phyloP scores from a whole-genome alignment of 169 alveolate genomes.

The Amoebophrya sp. region DNA sequence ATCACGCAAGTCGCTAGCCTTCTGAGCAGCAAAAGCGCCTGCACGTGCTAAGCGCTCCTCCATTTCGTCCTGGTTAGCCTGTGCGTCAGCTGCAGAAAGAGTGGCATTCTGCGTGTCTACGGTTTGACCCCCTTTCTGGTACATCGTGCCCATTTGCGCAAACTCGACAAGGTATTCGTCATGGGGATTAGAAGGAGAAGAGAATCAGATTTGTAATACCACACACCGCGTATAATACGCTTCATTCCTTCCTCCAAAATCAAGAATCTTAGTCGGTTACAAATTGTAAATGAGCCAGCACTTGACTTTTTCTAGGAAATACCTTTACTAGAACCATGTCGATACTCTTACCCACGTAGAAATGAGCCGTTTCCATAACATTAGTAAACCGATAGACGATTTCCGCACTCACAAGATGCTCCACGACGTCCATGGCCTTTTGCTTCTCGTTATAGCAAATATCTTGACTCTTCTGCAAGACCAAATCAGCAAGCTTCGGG shows the following conservation, averaged over 20 bases:
- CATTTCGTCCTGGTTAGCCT: neutral
- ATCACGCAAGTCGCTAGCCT: neutral
- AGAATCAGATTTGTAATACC: neutral
- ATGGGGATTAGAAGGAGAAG: no score
- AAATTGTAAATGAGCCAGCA: neutral
- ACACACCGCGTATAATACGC: neutral
- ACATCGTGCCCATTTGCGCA: neutral
- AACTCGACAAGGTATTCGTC: slow-evolving; percentile 9
- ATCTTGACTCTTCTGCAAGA: neutral
- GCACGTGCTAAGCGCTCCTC: neutral
- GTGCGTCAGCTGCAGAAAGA: no score
- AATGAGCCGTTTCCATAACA: no score
- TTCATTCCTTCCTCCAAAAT: neutral
- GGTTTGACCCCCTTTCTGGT: neutral
- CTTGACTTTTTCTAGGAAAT: neutral
- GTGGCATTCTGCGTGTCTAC: neutral
- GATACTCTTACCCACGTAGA: no score
- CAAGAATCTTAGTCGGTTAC: neutral
- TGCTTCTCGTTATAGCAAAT: neutral
- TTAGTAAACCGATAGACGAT: neutral
- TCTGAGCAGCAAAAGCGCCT: neutral
- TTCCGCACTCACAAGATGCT: neutral
- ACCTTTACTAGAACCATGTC: neutral
- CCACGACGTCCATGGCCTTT: neutral
- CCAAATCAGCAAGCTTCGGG: neutral